Evolutionary conservation across 2,329 filamentous ascomycete genomes (phyloP), one percentile per base, ranked within the genome.

Genomic region (Acrodontium crateriforme): DNA sequence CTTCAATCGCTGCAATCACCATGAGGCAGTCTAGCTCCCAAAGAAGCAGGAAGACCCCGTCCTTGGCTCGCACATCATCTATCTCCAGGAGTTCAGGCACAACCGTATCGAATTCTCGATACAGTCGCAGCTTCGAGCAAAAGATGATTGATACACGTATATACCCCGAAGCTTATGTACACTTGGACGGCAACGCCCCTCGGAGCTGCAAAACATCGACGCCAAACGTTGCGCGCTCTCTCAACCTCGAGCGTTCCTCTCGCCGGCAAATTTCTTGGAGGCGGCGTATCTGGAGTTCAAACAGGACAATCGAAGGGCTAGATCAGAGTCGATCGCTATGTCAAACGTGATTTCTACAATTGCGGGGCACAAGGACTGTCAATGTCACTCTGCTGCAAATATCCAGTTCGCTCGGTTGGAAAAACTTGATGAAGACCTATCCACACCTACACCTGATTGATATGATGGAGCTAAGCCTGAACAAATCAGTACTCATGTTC

Each of bases 321-420:
- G 12, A 12, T 28, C 18, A 9, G 37, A 42, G 33, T 30, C 25
- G 13, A 22, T 32, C 12, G 39, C 36, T 11, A 39, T 35, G 28
- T 31, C 20, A 19, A 19, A 36, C 15, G 27, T 38, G 18, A 32
- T 42, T 23, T 29, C 33, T 11, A 25, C 26, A 10, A 38, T 42
- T 24, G 22, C 18, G 30, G 35, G 37, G 29, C 27, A 35, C n/a
- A 33, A 35, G 11, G 30, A 29, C 28, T 29, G 13, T 6, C 25
- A 18, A 13, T 23, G 28, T 19, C 21, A 28, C 15, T 30, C 23
- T 12, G 34, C 20, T 23, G 27, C 30, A 15, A 30, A 37, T 25
- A 24, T 24, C 18, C 17, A 26, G 5, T 60, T 61, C 30, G 34
- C 21, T 12, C 56, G 58, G 29, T 49, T 62, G 24, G 40, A 46